phyloP scores from a whole-genome alignment of 73 alveolate species.

The Uronychia binucleata region DNA sequence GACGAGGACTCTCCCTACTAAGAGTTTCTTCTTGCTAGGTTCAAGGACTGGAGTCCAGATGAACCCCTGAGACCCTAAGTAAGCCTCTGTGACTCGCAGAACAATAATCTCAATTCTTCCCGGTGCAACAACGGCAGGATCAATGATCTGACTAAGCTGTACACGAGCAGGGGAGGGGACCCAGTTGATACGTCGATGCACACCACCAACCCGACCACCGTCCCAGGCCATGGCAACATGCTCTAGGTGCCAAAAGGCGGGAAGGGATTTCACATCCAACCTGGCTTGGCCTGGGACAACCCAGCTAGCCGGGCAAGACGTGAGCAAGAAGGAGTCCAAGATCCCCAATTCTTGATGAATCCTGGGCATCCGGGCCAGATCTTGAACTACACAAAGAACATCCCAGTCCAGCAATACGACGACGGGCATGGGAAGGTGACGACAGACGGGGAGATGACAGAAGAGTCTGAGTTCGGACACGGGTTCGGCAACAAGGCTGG shows the following conservation, averaged over 20 bases:
- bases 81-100: not conserved
- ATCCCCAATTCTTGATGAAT: too few species aligned
- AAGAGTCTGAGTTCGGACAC: not conserved
- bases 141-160: not conserved
- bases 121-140: not conserved
- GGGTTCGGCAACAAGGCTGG: not conserved
- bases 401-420: not conserved
- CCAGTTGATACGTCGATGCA: not conserved
- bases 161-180: not conserved
- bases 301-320: not conserved
- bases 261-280: too few species aligned
- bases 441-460: not conserved
- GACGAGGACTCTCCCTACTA: constrained; percentile 42
- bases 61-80: not conserved
- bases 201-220: not conserved
- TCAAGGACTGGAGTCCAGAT: constrained; percentile 42
- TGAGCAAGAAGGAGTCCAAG: too few species aligned
- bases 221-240: too few species aligned
- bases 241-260: too few species aligned
- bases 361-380: not conserved
- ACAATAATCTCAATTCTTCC: not conserved
- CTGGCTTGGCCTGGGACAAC: not conserved
- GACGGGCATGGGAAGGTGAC: not conserved
- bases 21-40: constrained; percentile 41
- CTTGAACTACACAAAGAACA: not conserved